Conservation (phyloP, 345 rosid species). For the Aethionema arabicum region DNA sequence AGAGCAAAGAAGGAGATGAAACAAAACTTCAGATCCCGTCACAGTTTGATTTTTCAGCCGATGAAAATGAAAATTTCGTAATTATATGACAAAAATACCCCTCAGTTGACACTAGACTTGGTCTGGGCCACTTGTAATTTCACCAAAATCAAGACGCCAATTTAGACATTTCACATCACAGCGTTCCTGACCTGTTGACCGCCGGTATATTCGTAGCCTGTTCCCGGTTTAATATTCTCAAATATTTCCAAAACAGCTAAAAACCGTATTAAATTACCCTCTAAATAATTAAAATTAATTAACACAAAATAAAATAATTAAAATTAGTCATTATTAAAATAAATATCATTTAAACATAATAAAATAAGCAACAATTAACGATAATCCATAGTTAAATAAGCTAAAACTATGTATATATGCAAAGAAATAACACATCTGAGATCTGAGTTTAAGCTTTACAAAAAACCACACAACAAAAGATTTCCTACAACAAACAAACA, state of each 20-base stretch:
- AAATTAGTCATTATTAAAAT: neutral
- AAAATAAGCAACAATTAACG: neutral
- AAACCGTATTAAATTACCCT: neutral
- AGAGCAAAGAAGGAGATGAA: slow-evolving; percentile 27
- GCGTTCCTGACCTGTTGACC: slow-evolving; percentile 24
- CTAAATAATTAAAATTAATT: neutral
- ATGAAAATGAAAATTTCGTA: slow-evolving; percentile 9
- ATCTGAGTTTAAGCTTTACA: slow-evolving; percentile 36
- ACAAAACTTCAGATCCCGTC: slow-evolving; percentile 40
- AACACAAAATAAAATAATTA: neutral
- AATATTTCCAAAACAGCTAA: slow-evolving; percentile 4
- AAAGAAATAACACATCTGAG: slow-evolving; percentile 17
- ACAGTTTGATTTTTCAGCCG: slow-evolving; percentile 35
- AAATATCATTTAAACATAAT: neutral
- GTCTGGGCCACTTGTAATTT: slow-evolving; percentile 17
- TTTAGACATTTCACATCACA: slow-evolving; percentile 20
- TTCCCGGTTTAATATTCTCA: slow-evolving; percentile 28
- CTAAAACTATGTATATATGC: slow-evolving; percentile 35
- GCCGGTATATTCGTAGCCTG: slow-evolving; percentile 31
- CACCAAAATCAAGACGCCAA: neutral
- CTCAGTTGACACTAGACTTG: slow-evolving; percentile 26
- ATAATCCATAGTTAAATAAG: slow-evolving; percentile 9
- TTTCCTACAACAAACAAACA: slow-evolving; percentile 27
- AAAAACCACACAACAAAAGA: slow-evolving; percentile 28
- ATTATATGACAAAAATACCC: slow-evolving; percentile 31